phyloP scores from a whole-genome alignment of 2,329 filamentous ascomycete species.

The Aphanocladium album region DNA sequence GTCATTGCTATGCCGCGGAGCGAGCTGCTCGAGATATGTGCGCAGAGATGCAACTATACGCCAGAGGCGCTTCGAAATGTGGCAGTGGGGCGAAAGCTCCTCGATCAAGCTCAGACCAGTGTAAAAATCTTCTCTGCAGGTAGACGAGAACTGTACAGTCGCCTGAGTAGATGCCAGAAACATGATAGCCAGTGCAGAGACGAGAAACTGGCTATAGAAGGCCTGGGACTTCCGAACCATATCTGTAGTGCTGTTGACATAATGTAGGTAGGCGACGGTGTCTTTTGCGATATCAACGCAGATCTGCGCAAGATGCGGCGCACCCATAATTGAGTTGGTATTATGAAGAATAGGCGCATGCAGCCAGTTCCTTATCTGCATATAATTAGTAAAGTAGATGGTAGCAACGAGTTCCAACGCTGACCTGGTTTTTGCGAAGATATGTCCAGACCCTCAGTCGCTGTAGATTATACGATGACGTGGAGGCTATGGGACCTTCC shows the following conservation, averaged over 20 bases:
- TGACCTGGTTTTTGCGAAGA: conserved; percentile 72
- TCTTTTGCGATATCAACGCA: conserved; percentile 72
- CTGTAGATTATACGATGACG: conserved; percentile 60
- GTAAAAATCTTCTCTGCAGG: conserved; percentile 72
- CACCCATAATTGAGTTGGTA: conserved; percentile 73
- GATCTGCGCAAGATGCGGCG: conserved; percentile 66
- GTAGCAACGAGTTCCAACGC: conserved; percentile 10
- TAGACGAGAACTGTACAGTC: conserved; percentile 62
- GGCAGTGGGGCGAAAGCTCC: conserved; percentile 65
- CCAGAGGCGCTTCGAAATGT: conserved; percentile 69
- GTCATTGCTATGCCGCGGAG: conserved; percentile 46
- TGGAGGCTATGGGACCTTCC: conserved; percentile 46
- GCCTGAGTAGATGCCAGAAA: conserved; percentile 74
- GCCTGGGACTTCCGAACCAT: conserved; percentile 68
- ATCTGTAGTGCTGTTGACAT: conserved; percentile 66
- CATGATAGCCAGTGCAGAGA: conserved; percentile 67
- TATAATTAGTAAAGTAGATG: conserved; percentile 12
- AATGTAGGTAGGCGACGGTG: conserved; percentile 65
- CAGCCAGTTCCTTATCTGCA: conserved; percentile 72
- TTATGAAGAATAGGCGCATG: conserved; percentile 85
- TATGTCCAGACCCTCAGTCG: conserved; percentile 80
- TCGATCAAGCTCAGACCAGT: conserved; percentile 71
- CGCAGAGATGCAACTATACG: conserved; percentile 65
- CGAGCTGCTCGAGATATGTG: conserved; percentile 65
- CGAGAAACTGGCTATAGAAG: conserved; percentile 76